Percentiles rank a stretch among this genome's conserved stretches.
Evolutionary conservation across 495 filamentous ascomycete genomes (phyloP).

Genomic region (Mytilinidion resinicola): DNA sequence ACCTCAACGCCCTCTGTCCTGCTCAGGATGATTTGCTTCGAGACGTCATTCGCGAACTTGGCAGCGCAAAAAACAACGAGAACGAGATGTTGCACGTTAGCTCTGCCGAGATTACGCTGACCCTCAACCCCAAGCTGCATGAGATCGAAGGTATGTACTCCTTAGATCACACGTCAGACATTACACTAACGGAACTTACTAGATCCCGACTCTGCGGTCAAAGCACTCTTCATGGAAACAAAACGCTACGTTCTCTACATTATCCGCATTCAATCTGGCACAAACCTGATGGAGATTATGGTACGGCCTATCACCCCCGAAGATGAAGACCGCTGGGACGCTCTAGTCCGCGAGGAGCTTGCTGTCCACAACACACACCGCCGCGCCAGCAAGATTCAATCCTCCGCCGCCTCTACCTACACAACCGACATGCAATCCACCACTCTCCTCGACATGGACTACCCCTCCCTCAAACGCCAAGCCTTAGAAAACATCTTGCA

Average conservation of each 20-base stretch:
- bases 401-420: conserved; percentile 52
- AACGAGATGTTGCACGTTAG: conserved; percentile 82
- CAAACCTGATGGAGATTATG: conserved; percentile 89
- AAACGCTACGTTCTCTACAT: conserved; percentile 97
- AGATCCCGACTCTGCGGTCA: conserved; percentile 87
- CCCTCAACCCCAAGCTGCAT: conserved; percentile 84
- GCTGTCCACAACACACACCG: conserved; percentile 38
- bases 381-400: conserved; percentile 56
- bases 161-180: not conserved
- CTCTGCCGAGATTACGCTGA: conserved; percentile 85
- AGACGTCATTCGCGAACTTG: conserved; percentile 86
- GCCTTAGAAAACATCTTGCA: conserved; percentile 90
- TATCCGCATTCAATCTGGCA: conserved; percentile 89
- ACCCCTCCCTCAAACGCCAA: conserved; percentile 84
- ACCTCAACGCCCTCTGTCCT: conserved; percentile 69
- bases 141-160: conserved; percentile 61
- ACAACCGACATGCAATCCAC: conserved; percentile 43
- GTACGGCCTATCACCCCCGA: conserved; percentile 80
- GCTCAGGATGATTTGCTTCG: conserved; percentile 80
- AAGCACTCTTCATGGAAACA: conserved; percentile 93
- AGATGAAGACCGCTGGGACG: conserved; percentile 83
- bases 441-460: conserved; percentile 79
- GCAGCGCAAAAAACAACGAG: conserved; percentile 92
- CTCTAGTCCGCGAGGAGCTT: conserved; percentile 77
- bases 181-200: conserved; percentile 1